phyloP scores from a whole-genome alignment of 2,329 filamentous ascomycete genomes.

The Dactylellina haptotyla region DNA sequence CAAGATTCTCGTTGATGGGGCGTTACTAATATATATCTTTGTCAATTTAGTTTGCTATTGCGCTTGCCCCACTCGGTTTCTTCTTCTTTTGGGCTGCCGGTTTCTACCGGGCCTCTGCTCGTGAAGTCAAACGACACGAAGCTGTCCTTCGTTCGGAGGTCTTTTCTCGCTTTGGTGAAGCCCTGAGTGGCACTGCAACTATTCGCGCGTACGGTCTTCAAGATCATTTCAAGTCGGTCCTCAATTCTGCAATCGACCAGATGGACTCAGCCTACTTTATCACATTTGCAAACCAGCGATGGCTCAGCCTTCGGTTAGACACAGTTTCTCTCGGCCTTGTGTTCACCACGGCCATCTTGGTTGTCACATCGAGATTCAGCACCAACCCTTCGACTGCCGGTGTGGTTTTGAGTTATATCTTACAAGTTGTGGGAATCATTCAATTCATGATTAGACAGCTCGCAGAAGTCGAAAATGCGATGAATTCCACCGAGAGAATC shows the following conservation, averaged over 20 bases:
- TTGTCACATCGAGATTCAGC: constrained; percentile 88
- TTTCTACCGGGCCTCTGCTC: constrained; percentile 90
- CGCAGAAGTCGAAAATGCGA: constrained; percentile 98
- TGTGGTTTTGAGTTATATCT: constrained; percentile 89
- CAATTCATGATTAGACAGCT: constrained; percentile 94
- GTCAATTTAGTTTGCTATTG: constrained; percentile 81
- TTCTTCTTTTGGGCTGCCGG: constrained; percentile 83
- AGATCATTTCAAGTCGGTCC: constrained; percentile 75
- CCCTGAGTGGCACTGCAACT: constrained; percentile 81
- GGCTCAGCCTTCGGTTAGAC: constrained; percentile 87
- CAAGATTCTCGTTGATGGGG: too few relatives aligned
- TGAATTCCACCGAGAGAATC: constrained; percentile 96
- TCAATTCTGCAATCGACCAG: constrained; percentile 80
- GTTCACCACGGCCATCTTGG: constrained; percentile 86
- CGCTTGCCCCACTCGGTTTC: constrained; percentile 74
- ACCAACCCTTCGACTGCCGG: constrained; percentile 86
- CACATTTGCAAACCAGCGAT: constrained; percentile 94
- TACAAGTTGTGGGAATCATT: constrained; percentile 92
- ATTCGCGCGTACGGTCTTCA: constrained; percentile 90
- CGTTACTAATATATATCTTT: constrained; percentile 90
- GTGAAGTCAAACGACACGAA: constrained; percentile 94
- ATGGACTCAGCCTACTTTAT: constrained; percentile 96
- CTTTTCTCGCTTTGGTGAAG: constrained; percentile 91
- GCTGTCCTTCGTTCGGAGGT: constrained; percentile 85
- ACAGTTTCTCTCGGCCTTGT: constrained; percentile 84